phyloP scores from a whole-genome alignment of 2,329 filamentous ascomycete genomes.

The Microascus cirrosus region DNA sequence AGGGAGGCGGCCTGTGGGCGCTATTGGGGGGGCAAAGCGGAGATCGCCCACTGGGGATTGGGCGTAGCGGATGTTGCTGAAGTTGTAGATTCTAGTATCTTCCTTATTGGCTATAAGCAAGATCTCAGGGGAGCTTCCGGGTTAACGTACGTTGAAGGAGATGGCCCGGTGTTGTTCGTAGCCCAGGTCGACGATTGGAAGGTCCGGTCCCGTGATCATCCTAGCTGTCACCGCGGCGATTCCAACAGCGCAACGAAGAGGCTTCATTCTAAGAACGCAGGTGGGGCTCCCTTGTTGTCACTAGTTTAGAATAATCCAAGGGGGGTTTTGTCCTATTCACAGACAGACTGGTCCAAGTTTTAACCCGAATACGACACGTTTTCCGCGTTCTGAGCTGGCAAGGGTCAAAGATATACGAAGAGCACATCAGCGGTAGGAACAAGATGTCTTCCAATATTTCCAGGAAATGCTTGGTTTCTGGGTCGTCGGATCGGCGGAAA shows the following conservation, averaged over 20 bases:
- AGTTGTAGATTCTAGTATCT: not conserved
- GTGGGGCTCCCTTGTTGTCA: not conserved
- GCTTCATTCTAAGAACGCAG: not conserved
- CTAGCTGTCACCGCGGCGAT: not conserved
- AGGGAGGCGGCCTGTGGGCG: not conserved
- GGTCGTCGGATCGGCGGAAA: no score
- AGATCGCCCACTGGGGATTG: not conserved
- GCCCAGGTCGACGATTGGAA: not conserved
- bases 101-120: not conserved
- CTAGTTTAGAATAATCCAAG: no score
- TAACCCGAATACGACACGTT: no score
- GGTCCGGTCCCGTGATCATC: not conserved
- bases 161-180: not conserved
- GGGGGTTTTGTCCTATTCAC: no score
- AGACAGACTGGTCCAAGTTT: no score
- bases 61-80: not conserved
- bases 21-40: not conserved
- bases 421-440: no score
- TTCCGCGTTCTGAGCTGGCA: no score
- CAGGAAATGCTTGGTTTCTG: no score
- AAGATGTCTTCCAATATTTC: no score
- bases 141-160: not conserved
- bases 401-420: no score
- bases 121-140: no score
- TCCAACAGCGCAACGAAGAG: not conserved